Conservation (phyloP, 2,329 filamentous ascomycete species). For the Alternaria hordeiaustralica region DNA sequence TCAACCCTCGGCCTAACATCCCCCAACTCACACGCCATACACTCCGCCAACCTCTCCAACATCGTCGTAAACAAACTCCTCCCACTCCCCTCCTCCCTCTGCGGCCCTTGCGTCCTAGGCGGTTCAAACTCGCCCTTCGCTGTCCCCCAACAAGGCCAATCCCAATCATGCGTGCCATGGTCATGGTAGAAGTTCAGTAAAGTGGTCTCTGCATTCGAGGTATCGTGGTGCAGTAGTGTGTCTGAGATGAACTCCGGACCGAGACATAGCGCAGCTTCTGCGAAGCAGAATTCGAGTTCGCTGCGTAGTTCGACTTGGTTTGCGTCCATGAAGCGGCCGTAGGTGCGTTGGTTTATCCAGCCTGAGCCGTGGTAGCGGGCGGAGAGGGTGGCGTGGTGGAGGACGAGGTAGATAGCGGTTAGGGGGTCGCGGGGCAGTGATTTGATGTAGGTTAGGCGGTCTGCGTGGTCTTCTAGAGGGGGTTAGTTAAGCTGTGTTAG, state of each 20-base stretch:
- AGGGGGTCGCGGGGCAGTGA: conserved; percentile 33
- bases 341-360: conserved; percentile 39
- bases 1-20: conserved; percentile 31
- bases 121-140: conserved; percentile 30
- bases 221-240: conserved; percentile 23
- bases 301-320: conserved; percentile 37
- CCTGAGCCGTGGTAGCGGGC: conserved; percentile 42
- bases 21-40: conserved; percentile 20
- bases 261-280: conserved; percentile 32
- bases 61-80: conserved; percentile 33
- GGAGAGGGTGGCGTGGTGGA: conserved; percentile 36
- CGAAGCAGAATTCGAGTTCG: conserved; percentile 40
- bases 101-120: conserved; percentile 38
- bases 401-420: conserved; percentile 34
- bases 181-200: conserved; percentile 42
- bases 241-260: conserved; percentile 37
- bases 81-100: conserved; percentile 11
- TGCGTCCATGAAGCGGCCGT: conserved; percentile 38
- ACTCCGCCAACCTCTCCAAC: conserved; percentile 33
- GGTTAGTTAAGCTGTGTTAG: neutral
- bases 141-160: conserved; percentile 24
- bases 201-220: conserved; percentile 18
- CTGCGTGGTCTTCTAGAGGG: conserved; percentile 16
- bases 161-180: conserved; percentile 34
- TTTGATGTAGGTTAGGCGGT: conserved; percentile 29